Evolutionary conservation across 2,329 filamentous ascomycete species (phyloP), one percentile per base, ranked within the genome.

Genomic region (Monosporascus sp.): DNA sequence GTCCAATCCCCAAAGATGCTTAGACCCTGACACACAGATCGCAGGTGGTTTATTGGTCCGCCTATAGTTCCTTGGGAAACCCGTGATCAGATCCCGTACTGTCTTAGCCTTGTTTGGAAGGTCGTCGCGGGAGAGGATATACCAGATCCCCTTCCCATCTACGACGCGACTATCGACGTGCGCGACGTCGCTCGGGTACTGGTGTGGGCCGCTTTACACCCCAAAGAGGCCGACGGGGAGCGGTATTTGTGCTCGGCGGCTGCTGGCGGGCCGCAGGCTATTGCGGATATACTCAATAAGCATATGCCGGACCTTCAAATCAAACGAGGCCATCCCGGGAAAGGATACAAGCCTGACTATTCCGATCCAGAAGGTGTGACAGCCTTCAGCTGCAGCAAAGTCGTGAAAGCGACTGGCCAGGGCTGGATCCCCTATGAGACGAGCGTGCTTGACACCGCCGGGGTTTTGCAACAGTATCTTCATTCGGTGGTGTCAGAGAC

Each of bases 401-500:
- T 65, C 1, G 56, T 63, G 7, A 52, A 51, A 52, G 57, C 58
- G 11, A 68, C 66, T 2, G 67, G 66, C 0, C 55, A 65, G 57
- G 62, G 63, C 5, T 72, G 65, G 58, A 70, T 67, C 5, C 63
- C 65, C 7, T 67, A 67, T 48, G 64, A 69, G 52, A 57, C 66
- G 52, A 66, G 63, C 14, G 60, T 66, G 6, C 26, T 65, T 35
- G 65, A 68, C 14, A 84, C 87, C 76, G 80, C 81, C 37, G 82
- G 85, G 60, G 14, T 50, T 22, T 14, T 50, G 2, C 24, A 46
- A 31, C 37, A 38, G 16, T 48, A 45, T 35, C 17, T 48, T 8
- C 16, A 20, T 37, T 35, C 22, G 14, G 20, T 1, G 19, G 43
- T 3, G 19, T 26, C 3, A 46, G 20, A 14, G 31, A 14, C 9